These are phyloP conservation scores for Fusarium secorum DNA, from an alignment of 2,329 filamentous ascomycete genomes.

Conservation along the genomic window DNA sequence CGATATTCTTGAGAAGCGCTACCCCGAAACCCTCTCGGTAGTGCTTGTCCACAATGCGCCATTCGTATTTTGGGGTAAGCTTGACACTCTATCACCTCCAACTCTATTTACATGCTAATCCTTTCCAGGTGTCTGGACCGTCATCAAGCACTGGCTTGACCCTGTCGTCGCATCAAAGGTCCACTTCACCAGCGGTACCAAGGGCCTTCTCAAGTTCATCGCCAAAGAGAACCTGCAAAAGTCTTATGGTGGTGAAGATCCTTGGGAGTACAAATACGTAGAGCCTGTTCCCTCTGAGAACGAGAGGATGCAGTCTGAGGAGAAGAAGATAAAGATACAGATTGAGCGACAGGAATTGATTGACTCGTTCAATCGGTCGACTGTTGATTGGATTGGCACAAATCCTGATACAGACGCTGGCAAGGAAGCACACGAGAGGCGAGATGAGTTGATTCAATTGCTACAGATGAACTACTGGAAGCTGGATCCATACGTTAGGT, in stretches of 20 bases:
- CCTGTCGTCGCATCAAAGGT: slow-evolving; percentile 78
- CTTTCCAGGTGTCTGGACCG: slow-evolving; percentile 58
- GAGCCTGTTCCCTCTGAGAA: slow-evolving; percentile 70
- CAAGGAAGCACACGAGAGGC: slow-evolving; percentile 40
- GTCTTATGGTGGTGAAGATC: slow-evolving; percentile 72
- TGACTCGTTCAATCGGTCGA: slow-evolving; percentile 59
- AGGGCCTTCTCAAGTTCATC: slow-evolving; percentile 70
- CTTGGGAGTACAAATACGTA: slow-evolving; percentile 70
- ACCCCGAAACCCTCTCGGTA: slow-evolving; percentile 74
- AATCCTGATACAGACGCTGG: not conserved
- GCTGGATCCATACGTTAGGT: slow-evolving; percentile 72
- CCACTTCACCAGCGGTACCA: slow-evolving; percentile 69
- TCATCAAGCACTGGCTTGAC: slow-evolving; percentile 79
- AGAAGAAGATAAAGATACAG: slow-evolving; percentile 57
- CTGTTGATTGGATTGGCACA: slow-evolving; percentile 19
- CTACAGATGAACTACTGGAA: slow-evolving; percentile 73
- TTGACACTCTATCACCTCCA: rapidly evolving
- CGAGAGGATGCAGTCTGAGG: slow-evolving; percentile 45
- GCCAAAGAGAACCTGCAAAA: slow-evolving; percentile 61
- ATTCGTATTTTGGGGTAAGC: slow-evolving; percentile 68
- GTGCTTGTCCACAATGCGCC: slow-evolving; percentile 79
- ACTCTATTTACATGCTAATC: not conserved
- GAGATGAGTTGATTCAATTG: slow-evolving; percentile 58
- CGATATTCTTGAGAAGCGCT: slow-evolving; percentile 80
- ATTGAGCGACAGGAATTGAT: slow-evolving; percentile 61